These are phyloP conservation scores for Aureobasidium vineae DNA, from an alignment of 2,329 filamentous ascomycete species.

Conservation along the genomic window DNA sequence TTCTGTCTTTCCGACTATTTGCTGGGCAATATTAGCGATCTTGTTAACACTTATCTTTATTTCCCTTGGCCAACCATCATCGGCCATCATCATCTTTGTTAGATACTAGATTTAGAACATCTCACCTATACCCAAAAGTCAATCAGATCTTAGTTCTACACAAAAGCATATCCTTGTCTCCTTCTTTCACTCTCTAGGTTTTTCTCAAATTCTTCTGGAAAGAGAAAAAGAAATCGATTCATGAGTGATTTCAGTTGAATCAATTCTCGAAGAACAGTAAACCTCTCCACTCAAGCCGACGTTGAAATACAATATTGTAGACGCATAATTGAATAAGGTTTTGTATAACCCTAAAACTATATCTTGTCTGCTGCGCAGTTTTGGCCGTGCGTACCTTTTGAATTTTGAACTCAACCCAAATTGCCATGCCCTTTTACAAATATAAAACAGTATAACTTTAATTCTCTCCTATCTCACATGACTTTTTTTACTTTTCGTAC, in stretches of 20 bases:
- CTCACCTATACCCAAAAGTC: constrained; percentile 12
- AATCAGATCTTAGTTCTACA: background rate
- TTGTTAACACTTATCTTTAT: background rate
- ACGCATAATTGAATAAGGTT: background rate
- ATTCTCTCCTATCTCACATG: background rate
- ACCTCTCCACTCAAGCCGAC: background rate
- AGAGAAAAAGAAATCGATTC: background rate
- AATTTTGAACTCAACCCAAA: background rate
- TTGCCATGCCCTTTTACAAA: background rate
- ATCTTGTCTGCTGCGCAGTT: background rate
- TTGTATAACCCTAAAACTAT: background rate
- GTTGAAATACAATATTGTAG: constrained; percentile 14
- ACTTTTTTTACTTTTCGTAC: constrained; percentile 2
- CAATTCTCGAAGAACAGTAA: background rate
- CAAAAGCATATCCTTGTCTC: background rate
- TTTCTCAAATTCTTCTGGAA: background rate
- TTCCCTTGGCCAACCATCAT: background rate
- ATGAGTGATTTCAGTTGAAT: background rate
- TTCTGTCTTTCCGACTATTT: background rate
- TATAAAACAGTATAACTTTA: background rate
- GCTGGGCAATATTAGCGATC: constrained; percentile 7
- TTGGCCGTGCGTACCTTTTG: background rate
- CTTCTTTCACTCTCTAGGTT: background rate
- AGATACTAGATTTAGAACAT: constrained; percentile 19
- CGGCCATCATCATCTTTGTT: constrained; percentile 2